Evolutionary conservation across 176 grass and related monocot species (phyloP), one percentile per base, ranked within the genome.

Genomic region (Musa acuminata): DNA sequence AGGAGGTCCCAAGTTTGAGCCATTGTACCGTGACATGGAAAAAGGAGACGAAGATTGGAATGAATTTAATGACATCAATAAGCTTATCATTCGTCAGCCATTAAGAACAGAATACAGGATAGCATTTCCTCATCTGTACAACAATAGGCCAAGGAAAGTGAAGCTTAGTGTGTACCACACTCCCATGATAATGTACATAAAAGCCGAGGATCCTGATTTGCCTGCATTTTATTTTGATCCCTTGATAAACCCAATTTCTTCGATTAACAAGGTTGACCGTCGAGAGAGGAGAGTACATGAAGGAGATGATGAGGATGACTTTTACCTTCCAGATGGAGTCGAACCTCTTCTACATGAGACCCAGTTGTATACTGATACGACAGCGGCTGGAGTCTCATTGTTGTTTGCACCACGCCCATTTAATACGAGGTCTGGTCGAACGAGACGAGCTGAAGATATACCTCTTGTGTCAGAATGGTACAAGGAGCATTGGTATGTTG

Each of bases 101-200:
- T 90, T 98, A 62, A 82, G 94, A 63, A 98, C 94, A 7, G 94
- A 98, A 52, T 98, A 98, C 69, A 98, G 91, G 85, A 98, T 98
- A 73, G 94, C 90, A 12, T 98, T 98, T 72, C 94, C 94, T 10
- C 94, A 98, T 74, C 80, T 98, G 57, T 98, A 98, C 84, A 98
- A 98, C 75, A 98, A 98, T 67, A 91, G 90, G 50, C 94, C 94
- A 54, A 98, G 94, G 83, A 98, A 91, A 93, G 94, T 98, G 76
- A 93, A 53, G 81, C 88, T 98, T 72, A 84, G 94, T 8, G 60
- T 91, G 48, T 98, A 98, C 73, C 94, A 98, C 74, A 89, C 90
- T 72, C 90, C 94, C 49, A 98, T 98, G 94, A 98, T 98, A 87
- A 98, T 98, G 94, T 98, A 91, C 72, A 98, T 98, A 80, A 98